Evolutionary conservation across 352 stramenopile genomes (phyloP).

Genomic region (Phytophthora macrochlamydospora): DNA sequence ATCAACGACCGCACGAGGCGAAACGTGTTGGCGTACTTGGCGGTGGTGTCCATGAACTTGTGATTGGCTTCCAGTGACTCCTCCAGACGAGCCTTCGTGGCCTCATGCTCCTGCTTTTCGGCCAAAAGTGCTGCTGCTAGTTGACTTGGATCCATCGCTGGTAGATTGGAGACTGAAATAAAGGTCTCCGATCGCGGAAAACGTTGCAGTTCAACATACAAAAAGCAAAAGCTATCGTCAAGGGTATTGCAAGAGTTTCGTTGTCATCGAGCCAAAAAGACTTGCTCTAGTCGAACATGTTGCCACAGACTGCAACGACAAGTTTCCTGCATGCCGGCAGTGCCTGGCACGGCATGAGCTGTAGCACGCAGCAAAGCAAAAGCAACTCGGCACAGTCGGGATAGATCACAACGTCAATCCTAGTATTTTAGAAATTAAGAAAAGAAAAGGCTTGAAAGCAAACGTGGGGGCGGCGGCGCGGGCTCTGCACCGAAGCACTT

Average conservation of each 20-base stretch:
- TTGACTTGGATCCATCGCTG: too few species aligned
- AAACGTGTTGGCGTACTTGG: background rate
- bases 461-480: conserved; percentile 9
- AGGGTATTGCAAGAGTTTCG: too few species aligned
- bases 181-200: too few species aligned
- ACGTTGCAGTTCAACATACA: too few species aligned
- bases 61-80: background rate
- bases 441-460: conserved; percentile 25
- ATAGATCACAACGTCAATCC: conserved; percentile 41
- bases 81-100: background rate
- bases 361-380: background rate
- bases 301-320: too few species aligned
- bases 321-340: too few species aligned
- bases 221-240: too few species aligned
- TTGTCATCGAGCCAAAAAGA: too few species aligned
- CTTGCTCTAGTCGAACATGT: too few species aligned
- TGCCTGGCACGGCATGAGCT: background rate
- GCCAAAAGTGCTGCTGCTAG: too few species aligned
- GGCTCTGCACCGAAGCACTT: conserved; percentile 46
- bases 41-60: background rate
- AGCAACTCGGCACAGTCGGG: conserved; percentile 6
- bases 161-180: too few species aligned
- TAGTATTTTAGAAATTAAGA: conserved; percentile 47
- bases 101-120: too few species aligned
- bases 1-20: background rate